phyloP scores from a whole-genome alignment of 441 rosid species.

The Omphalea diandra region DNA sequence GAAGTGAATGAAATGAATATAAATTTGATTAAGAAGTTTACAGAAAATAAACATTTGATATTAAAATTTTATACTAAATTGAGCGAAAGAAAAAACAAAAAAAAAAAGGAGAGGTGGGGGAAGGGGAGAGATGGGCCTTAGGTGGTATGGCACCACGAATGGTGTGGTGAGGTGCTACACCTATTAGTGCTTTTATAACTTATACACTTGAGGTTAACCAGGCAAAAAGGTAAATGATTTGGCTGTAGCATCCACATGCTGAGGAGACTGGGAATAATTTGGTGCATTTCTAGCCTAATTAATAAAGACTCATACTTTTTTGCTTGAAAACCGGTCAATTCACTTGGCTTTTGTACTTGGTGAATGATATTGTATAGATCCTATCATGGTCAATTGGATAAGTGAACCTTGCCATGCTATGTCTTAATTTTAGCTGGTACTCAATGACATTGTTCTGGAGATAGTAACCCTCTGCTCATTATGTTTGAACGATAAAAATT shows the following conservation, averaged over 20 bases:
- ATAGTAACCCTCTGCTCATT: not conserved
- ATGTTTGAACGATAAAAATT: not conserved
- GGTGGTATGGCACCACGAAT: too few species aligned
- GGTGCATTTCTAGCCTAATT: constrained; percentile 1
- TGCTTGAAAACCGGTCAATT: not conserved
- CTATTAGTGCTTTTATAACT: too few species aligned
- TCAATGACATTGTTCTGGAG: constrained; percentile 5
- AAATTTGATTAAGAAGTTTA: too few species aligned
- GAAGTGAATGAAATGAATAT: too few species aligned
- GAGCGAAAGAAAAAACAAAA: too few species aligned
- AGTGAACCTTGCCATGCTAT: not conserved
- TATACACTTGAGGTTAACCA: not conserved
- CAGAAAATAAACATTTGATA: too few species aligned
- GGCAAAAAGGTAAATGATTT: not conserved
- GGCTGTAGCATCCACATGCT: not conserved
- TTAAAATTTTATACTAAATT: too few species aligned
- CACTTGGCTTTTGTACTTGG: not conserved
- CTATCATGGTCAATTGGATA: not conserved
- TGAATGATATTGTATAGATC: not conserved
- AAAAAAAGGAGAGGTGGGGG: too few species aligned
- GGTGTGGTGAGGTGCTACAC: too few species aligned
- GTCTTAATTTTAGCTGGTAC: not conserved
- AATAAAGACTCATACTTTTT: not conserved
- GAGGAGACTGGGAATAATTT: not conserved
- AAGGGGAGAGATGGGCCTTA: too few species aligned